Base-by-base conservation (phyloP, 1,284 basidiomycete species). In the Microbotryum violaceum region DNA sequence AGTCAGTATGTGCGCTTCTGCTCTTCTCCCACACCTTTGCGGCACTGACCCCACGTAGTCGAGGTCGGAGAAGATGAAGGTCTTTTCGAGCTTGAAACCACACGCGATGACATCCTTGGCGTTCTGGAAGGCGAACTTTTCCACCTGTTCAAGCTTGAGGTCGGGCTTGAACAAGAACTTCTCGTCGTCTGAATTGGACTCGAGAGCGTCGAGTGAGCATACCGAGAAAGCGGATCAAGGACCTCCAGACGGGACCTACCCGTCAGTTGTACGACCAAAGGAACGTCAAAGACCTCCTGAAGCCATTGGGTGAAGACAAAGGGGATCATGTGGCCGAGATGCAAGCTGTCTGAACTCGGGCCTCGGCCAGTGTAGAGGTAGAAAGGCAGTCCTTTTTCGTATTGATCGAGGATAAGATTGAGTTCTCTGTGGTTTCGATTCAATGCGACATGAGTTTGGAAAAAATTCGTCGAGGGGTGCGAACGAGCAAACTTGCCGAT, bases 101-200 rank as follows among this genome's bases (percentile, higher is more conserved):
- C 92, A 89, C 0, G 94, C 91, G 71, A 99, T 97, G 74, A 98
- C 96, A 74, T 98, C 96, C 66, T 83, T 84, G 33, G 93, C 88
- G 73, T 98, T 98, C 71, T 85, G 83, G 68, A 83, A 83, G 10
- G 91, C 85, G 75, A 92, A 97, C 48, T 82, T 81, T 72, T 86
- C 83, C 54, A 89, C 90, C 75, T 99, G 88, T 69, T 97, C 90
- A 50, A 90, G 81, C 74, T 90, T 92, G 64, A 96, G 83, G 66
- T 91, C 85, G 57, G 91, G 88, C 77, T 97, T 96, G 82, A 99
- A 96, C 59, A 99, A 78, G 80, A 98, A 99, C 77, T 99, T 99
- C 76, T 99, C 96, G 76, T 99, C 96, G 74, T 99, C 96, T 91
- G 69, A 27, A 27, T 27, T 27, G 27, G 27, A 27, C 12, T 46